Base-by-base conservation (phyloP, 1,139 yeast genomes). In the Geotrichum australiense region DNA sequence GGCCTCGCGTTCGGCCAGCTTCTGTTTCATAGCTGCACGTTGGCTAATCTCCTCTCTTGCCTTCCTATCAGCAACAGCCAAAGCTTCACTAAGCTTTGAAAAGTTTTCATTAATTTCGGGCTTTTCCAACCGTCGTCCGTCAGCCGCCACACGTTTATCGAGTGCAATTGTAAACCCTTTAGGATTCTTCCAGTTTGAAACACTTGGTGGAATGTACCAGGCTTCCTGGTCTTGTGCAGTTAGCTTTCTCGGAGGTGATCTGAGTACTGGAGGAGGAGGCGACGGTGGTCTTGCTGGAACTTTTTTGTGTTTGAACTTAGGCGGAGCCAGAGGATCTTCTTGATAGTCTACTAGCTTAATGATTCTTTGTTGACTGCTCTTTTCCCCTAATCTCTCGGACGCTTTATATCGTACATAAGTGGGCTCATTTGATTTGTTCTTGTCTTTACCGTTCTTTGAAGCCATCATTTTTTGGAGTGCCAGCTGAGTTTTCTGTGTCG, bases 171-270 rank as follows among this genome's bases (percentile, higher is more conserved):
- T 78, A 58, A 80, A 87, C 3, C 98, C 97, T 51, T 83, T 82
- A 20, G 91, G 86, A 59, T 91, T 91, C 61, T 89, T 89, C 98
- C 98, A 91, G 59, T 86, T 87, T 1, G 97, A 89, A 1, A 91
- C 75, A 1, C 94, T 87, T 0, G 95, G 80, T 0, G 98, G 97
- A 22, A 91, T 86, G 39, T 73, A 72, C 97, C 97, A 91, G 47
- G 77, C 74, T 27, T 74, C 78, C 47, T 79, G 80, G 46, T 87
- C 95, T 52, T 81, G 86, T 30, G 78, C 77, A 0, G 91, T 74
- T n/a, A 82, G 59, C 52, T 72, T 77, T 23, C 69, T 56, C 1
- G 73, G 68, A 5, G 79, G 75, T 1, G 74, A 68, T 23, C 69
- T 64, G 36, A 69, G 49, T 6, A 73, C 62, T 2, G 78, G 79